Conservation (phyloP, 768 basidiomycete species). For the Calvatia gigantea region DNA sequence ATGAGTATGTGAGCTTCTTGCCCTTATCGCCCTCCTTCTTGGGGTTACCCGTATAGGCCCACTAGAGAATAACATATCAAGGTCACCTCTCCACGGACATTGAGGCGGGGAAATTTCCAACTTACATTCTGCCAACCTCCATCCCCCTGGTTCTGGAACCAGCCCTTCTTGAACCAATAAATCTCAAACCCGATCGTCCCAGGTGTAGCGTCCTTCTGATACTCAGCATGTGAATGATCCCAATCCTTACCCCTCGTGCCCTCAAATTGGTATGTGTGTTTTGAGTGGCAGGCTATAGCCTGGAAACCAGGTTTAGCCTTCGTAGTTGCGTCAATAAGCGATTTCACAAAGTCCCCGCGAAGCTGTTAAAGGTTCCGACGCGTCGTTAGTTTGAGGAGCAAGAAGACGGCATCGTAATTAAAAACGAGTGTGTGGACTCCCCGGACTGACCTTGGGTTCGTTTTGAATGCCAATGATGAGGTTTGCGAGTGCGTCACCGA, state of each 20-base stretch:
- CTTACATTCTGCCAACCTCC: slow-evolving; percentile 24
- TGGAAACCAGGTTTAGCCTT: neutral
- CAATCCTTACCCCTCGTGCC: slow-evolving; percentile 11
- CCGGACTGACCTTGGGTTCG: neutral
- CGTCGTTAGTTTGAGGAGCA: neutral
- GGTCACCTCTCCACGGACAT: neutral
- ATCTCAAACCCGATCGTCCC: slow-evolving; percentile 18
- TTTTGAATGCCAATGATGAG: neutral
- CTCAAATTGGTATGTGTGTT: slow-evolving; percentile 5
- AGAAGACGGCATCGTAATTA: neutral
- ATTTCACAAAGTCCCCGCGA: neutral
- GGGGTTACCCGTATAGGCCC: slow-evolving; percentile 14
- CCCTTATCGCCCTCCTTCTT: neutral
- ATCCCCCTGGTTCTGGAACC: slow-evolving; percentile 17
- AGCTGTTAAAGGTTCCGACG: neutral
- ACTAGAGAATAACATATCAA: slow-evolving; percentile 8
- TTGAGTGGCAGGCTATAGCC: slow-evolving; percentile 9
- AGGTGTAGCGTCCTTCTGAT: neutral
- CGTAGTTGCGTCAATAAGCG: neutral
- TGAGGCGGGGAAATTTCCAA: neutral
- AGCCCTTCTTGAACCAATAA: slow-evolving; percentile 20
- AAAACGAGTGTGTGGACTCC: neutral
- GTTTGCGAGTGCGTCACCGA: neutral
- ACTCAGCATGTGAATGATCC: slow-evolving; percentile 8
- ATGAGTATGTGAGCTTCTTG: neutral